Conservation (phyloP, 345 rosid species). For the Microthlaspi erraticum region DNA sequence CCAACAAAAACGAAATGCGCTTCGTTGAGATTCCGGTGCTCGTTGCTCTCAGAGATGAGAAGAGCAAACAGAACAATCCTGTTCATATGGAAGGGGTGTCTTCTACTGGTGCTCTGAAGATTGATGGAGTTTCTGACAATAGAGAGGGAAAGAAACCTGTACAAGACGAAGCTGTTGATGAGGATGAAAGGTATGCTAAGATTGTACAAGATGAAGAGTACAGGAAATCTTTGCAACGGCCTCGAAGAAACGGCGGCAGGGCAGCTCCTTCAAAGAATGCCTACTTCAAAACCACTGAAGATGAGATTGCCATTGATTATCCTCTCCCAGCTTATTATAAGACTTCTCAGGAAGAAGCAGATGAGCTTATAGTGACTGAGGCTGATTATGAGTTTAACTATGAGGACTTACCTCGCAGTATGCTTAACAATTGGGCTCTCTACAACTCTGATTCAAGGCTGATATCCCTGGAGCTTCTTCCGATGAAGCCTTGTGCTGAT, state of each 20-base stretch:
- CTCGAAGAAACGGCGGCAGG: constrained; percentile 50
- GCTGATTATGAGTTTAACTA: constrained; percentile 44
- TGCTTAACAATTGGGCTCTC: constrained; percentile 86
- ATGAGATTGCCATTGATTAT: constrained; percentile 82
- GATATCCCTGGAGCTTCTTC: constrained; percentile 89
- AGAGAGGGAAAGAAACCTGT: constrained; percentile 26
- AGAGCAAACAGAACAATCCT: constrained; percentile 41
- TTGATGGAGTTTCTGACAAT: constrained; percentile 47
- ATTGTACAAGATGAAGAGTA: constrained; percentile 76
- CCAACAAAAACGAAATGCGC: constrained; percentile 48
- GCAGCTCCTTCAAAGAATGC: constrained; percentile 54
- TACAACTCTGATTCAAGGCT: constrained; percentile 80
- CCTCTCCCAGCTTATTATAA: constrained; percentile 84
- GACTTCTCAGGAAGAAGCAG: constrained; percentile 61
- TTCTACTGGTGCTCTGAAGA: constrained; percentile 48
- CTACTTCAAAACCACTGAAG: constrained; percentile 81
- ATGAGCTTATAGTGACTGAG: constrained; percentile 63
- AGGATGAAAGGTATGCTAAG: constrained; percentile 70
- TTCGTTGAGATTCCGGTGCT: constrained; percentile 61
- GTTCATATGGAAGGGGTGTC: constrained; percentile 30
- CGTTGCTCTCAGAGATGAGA: constrained; percentile 58
- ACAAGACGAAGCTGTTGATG: constrained; percentile 36
- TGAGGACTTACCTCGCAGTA: constrained; percentile 65
- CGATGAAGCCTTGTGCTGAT: constrained; percentile 82
- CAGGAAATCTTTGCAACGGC: constrained; percentile 58